Evolutionary conservation across 768 basidiomycete genomes (phyloP).

Genomic region (Termitomyces sp.): DNA sequence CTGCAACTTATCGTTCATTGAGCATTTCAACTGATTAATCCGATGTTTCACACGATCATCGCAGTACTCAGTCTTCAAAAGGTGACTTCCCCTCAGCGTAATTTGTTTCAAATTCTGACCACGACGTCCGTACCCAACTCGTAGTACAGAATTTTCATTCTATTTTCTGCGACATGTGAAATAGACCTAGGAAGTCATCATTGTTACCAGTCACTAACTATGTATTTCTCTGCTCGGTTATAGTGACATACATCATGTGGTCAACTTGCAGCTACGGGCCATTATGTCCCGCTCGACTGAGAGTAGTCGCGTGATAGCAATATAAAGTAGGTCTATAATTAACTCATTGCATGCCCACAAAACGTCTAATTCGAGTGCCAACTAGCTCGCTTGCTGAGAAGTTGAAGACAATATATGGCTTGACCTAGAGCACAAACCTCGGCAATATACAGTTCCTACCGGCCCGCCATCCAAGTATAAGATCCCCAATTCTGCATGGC

Average conservation of each 20-base stretch:
- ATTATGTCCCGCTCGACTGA: background rate
- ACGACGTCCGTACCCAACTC: background rate
- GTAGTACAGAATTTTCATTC: background rate
- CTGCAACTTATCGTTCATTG: background rate
- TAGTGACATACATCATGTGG: background rate
- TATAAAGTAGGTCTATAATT: slow-evolving; percentile 3
- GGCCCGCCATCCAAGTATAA: slow-evolving; percentile 17
- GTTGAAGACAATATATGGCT: background rate
- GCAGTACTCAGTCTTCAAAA: background rate
- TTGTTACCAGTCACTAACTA: background rate
- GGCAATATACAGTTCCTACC: background rate
- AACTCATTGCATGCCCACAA: background rate
- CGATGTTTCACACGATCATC: slow-evolving; percentile 1
- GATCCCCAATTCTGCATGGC: background rate
- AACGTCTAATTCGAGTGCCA: background rate
- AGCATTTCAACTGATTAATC: background rate
- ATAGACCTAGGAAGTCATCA: too few relatives aligned
- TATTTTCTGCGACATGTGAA: too few relatives aligned
- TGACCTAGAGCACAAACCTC: slow-evolving; percentile 1
- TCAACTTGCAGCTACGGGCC: background rate
- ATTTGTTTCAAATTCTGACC: background rate
- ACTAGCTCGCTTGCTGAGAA: background rate
- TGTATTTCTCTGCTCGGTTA: background rate
- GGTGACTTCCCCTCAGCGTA: background rate
- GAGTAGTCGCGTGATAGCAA: background rate